These are phyloP conservation scores for Alternaria sp. DNA, from an alignment of 2,329 filamentous ascomycete species.

Conservation along the genomic window DNA sequence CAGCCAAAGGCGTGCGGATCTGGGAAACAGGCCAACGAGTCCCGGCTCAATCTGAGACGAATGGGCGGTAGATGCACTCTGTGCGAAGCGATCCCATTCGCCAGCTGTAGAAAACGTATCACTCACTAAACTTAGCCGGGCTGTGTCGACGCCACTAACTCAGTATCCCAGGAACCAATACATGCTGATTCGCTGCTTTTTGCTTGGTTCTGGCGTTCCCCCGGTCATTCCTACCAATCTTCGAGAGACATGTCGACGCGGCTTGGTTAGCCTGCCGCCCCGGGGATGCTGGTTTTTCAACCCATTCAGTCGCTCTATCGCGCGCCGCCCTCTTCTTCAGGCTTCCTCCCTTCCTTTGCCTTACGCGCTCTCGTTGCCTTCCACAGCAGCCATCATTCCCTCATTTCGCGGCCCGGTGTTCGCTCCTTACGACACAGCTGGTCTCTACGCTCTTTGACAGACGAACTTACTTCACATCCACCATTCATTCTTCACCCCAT, in stretches of 20 bases:
- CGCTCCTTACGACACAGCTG: conserved; percentile 50
- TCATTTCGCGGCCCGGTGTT: conserved; percentile 45
- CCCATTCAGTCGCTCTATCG: conserved; percentile 18
- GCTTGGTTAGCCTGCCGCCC: conserved; percentile 22
- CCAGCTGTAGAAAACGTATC: conserved; percentile 18
- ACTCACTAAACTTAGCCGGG: conserved; percentile 21
- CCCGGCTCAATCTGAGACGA: conserved; percentile 35
- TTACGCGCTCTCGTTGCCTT: conserved; percentile 32
- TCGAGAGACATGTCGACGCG: conserved; percentile 32
- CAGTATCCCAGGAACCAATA: conserved; percentile 5
- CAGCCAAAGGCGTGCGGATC: conserved; percentile 17
- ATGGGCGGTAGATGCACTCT: conserved; percentile 22
- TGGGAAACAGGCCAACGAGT: conserved; percentile 16
- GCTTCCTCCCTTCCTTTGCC: conserved; percentile 34
- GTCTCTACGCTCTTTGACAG: conserved; percentile 47
- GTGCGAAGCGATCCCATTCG: conserved; percentile 22
- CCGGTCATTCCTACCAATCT: conserved; percentile 35
- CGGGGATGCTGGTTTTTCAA: conserved; percentile 31
- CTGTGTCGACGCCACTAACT: conserved; percentile 13
- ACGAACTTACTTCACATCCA: conserved; percentile 28
- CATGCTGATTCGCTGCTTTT: conserved; percentile 25
- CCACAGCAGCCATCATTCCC: conserved; percentile 32
- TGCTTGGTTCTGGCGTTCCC: conserved; percentile 26
- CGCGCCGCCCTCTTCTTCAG: conserved; percentile 26
- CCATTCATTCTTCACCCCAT: conserved; percentile 22